Evolutionary conservation across 2,329 filamentous ascomycete genomes (phyloP), one percentile per base, ranked within the genome.

Genomic region (Monilinia polystroma): DNA sequence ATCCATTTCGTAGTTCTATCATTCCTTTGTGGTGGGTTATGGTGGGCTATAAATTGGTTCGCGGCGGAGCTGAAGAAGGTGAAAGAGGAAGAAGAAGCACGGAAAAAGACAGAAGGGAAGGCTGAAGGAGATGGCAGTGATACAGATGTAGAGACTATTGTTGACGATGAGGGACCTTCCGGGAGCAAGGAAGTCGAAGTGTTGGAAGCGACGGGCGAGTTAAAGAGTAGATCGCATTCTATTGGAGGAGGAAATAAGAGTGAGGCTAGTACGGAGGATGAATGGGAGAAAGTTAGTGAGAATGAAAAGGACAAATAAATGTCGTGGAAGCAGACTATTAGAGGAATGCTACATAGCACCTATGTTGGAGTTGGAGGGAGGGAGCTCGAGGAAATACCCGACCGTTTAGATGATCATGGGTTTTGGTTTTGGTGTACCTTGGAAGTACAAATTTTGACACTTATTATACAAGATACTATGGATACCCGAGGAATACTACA

Each of bases 31-130:
- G 93, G 81, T 43, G 90, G 91, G 5, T 83, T 98, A 47, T 99
- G 95, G 95, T 93, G 86, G 81, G 87, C 90, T 67, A 93, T 98
- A 80, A 98, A 98, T 84, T 99, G 95, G 95, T 98, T 99, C 76
- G 93, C 92, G 66, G 80, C 80, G 56, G 94, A 87, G 80, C 77
- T 87, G 59, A 80, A 79, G 69, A 76, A 77, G 60, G 80, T 80
- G 68, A 83, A 85, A 75, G 78, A 64, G 52, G 51, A 64, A 26
- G 66, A 67, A 43, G 59, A 67, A 38, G 43, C 29, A 45, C 49
- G 79, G 29, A 76, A 80, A 67, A 70, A 68, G 57, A 60, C 68
- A 66, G 59, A 70, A 63, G 63, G 73, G 67, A 63, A 74, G 64
- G 47, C 71, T 67, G 67, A 67, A 49, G 71, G 68, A n/a, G 72